Base-by-base conservation (phyloP, 1,284 basidiomycete species). In the Mycena citricolor region DNA sequence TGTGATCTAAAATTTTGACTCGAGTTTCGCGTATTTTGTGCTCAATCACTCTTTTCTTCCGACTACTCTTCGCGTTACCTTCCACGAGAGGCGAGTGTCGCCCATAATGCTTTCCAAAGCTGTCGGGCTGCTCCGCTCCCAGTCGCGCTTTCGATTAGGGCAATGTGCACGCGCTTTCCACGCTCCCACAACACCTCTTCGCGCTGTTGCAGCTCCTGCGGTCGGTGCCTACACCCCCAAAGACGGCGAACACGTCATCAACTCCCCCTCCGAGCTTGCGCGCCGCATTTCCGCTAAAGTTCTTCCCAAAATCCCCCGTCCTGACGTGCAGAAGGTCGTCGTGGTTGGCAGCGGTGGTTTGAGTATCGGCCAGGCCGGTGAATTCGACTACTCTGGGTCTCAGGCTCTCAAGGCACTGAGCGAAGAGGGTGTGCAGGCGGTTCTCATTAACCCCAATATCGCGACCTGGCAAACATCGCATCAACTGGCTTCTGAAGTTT, bases 331-430 rank as follows among this genome's bases (percentile, higher is more conserved):
- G 65, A 97, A 95, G 64, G 97, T 99, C 38, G 79, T 99, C 50
- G 91, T 99, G 47, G 93, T 99, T 39, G 97, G 97, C 53, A 91
- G 87, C 54, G 97, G 97, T 60, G 97, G 97, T 51, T 83, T 99
- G 37, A 89, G 85, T 61, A 99, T 99, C 54, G 97, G 97, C 32
- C 97, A 99, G 68, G 97, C 97, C 4, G 97, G 97, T 67, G 97
- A 99, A 69, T 99, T 99, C 68, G 97, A 99, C 68, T 99, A 99
- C 70, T 97, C 94, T 21, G 97, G 90, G 33, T 98, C 95, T 7
- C 97, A 99, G 70, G 97, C 97, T 23, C 86, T 99, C 70, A 99
- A 99, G 69, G 97, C 97, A 11, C 84, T 99, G 46, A 83, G 87
- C 50, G 97, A 99, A 67, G 92, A 94, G 63, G 94, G 95, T 42